Evolutionary conservation across 352 stramenopile genomes (phyloP).

Genomic region (Blastocystis sp.): DNA sequence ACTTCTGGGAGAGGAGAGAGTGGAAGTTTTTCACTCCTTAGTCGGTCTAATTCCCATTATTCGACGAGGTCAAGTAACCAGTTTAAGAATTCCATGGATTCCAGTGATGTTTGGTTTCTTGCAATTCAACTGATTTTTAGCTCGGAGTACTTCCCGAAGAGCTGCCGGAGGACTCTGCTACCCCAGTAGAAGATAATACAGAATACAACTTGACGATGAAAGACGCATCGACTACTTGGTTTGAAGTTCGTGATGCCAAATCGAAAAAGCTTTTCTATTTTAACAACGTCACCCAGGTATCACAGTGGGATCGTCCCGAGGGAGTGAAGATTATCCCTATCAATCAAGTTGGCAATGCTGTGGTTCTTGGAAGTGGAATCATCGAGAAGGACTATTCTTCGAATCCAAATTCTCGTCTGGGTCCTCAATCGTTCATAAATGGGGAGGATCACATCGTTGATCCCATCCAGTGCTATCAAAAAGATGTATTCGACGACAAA

Average conservation of each 20-base stretch:
- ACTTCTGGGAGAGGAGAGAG: neutral
- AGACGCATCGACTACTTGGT: neutral
- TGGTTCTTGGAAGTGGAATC: conserved; percentile 15
- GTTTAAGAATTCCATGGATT: neutral
- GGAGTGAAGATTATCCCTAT: conserved; percentile 33
- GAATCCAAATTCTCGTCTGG: neutral
- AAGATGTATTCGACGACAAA: neutral
- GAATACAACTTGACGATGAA: neutral
- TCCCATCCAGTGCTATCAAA: neutral
- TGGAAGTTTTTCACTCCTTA: neutral
- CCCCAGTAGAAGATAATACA: neutral
- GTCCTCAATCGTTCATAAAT: neutral
- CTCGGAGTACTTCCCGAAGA: conserved; percentile 11
- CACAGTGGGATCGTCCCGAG: conserved; percentile 18
- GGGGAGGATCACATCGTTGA: neutral
- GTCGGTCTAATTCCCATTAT: neutral
- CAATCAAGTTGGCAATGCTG: conserved; percentile 5
- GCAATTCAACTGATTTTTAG: neutral
- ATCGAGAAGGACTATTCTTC: conserved; percentile 41
- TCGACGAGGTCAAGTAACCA: neutral
- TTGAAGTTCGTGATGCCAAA: conserved; percentile 14
- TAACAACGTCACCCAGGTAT: conserved; percentile 10
- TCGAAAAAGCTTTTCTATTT: conserved; percentile 52
- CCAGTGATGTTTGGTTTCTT: neutral
- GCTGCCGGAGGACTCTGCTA: neutral